Evolutionary conservation across 108 stramenopile species (phyloP).

Genomic region (Discostella pseudostelligera): DNA sequence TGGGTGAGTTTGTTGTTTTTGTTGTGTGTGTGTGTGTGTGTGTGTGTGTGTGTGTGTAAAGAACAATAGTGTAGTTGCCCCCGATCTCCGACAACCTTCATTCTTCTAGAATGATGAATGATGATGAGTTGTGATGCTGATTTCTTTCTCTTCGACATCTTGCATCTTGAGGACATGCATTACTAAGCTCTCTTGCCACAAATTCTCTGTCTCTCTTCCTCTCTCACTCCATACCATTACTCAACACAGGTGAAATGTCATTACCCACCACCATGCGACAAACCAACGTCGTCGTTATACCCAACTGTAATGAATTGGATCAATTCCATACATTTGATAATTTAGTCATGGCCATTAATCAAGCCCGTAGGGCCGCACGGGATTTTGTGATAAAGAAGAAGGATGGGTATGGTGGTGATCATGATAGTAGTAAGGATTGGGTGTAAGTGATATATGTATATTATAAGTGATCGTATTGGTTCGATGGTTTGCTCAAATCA

Average conservation of each 20-base stretch:
- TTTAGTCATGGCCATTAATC: constrained; percentile 62
- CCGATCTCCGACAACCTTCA: too few species aligned
- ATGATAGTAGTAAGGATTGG: constrained; percentile 55
- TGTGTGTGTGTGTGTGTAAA: too few species aligned
- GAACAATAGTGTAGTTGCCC: too few species aligned
- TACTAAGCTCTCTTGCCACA: too few species aligned
- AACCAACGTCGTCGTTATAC: constrained; percentile 79
- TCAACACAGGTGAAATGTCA: constrained; percentile 17
- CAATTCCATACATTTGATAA: constrained; percentile 61
- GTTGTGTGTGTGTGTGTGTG: too few species aligned
- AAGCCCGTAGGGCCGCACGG: constrained; percentile 63
- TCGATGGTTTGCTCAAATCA: too few species aligned
- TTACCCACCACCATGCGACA: constrained; percentile 56
- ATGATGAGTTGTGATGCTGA: too few species aligned
- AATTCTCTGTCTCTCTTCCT: too few species aligned
- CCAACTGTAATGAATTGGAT: constrained; percentile 53
- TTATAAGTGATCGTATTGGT: too few species aligned
- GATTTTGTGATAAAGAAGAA: constrained; percentile 62
- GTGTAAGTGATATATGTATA: constrained; percentile 42
- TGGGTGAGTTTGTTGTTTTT: constrained; percentile 18
- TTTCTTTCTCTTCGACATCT: constrained; percentile 7
- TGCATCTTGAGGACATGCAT: too few species aligned
- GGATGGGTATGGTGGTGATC: constrained; percentile 38
- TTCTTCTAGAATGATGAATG: too few species aligned
- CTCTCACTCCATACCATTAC: too few species aligned